Evolutionary conservation across 495 filamentous ascomycete species (phyloP).

Genomic region (Aspergillus cristatus): DNA sequence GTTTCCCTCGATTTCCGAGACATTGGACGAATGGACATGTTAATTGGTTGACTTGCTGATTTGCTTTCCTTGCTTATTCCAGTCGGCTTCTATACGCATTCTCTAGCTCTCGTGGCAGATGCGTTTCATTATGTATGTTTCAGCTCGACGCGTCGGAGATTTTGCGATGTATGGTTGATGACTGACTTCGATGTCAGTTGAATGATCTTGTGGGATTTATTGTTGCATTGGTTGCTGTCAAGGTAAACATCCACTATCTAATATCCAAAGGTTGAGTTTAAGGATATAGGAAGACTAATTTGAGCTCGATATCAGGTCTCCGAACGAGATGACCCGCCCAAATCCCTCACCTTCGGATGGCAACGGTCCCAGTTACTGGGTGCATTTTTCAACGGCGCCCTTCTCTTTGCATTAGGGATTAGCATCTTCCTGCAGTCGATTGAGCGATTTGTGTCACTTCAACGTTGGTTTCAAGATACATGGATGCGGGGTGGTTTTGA

Average conservation of each 20-base stretch:
- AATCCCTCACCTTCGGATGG: conserved; percentile 50
- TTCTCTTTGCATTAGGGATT: conserved; percentile 84
- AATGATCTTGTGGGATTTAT: conserved; percentile 85
- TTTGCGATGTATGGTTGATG: conserved; percentile 1
- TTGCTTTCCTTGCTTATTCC: conserved; percentile 5
- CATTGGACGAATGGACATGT: background rate
- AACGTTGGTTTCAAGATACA: conserved; percentile 17
- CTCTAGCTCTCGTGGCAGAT: conserved; percentile 81
- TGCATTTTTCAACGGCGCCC: conserved; percentile 86
- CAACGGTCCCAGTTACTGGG: conserved; percentile 81
- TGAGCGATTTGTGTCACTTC: conserved; percentile 57
- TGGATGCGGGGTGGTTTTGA: conserved; percentile 8
- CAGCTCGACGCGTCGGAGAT: background rate
- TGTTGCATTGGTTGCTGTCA: conserved; percentile 78
- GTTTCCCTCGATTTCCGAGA: background rate
- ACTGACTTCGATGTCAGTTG: conserved; percentile 49
- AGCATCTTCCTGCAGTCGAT: conserved; percentile 87
- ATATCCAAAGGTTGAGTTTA: no score
- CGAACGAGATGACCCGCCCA: conserved; percentile 19
- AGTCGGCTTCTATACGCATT: conserved; percentile 73
- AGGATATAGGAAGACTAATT: background rate
- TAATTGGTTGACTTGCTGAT: conserved; percentile 8
- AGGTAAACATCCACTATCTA: conserved; percentile 33
- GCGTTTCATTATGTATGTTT: conserved; percentile 80
- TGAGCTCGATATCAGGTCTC: conserved; percentile 14